phyloP scores from a whole-genome alignment of 2,329 filamentous ascomycete genomes.

The Immersiporthe knoxdaviesiana region DNA sequence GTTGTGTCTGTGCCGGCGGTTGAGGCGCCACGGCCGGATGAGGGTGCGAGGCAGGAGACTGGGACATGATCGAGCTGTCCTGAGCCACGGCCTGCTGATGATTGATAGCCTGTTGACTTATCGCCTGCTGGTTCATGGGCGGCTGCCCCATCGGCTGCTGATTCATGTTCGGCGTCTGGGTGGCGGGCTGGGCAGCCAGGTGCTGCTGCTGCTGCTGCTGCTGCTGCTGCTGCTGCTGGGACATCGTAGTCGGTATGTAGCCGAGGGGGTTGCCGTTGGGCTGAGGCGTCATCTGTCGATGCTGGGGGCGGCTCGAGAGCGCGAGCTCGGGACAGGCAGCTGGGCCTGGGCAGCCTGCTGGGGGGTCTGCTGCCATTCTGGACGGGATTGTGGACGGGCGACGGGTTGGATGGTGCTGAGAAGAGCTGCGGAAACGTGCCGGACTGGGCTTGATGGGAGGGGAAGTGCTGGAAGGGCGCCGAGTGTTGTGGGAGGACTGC shows the following conservation, averaged over 20 bases:
- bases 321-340: constrained; percentile 50
- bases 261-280: constrained; percentile 39
- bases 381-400: constrained; percentile 52
- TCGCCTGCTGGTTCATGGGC: constrained; percentile 37
- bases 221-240: constrained; percentile 10
- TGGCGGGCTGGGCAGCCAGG: constrained; percentile 1
- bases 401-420: constrained; percentile 49
- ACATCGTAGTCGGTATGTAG: constrained; percentile 43
- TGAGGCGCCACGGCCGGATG: constrained; percentile 32
- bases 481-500: constrained; percentile 55
- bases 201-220: constrained; percentile 8
- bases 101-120: constrained; percentile 37
- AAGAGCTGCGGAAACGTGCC: constrained; percentile 57
- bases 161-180: constrained; percentile 25
- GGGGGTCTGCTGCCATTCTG: constrained; percentile 46
- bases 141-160: constrained; percentile 31
- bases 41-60: constrained; percentile 39
- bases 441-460: constrained; percentile 54
- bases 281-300: constrained; percentile 50
- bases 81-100: constrained; percentile 44
- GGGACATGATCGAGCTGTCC: constrained; percentile 46
- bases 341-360: constrained; percentile 51
- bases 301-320: constrained; percentile 46
- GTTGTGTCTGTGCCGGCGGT: constrained; percentile 23
- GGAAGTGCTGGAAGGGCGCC: constrained; percentile 59